Evolutionary conservation across 805 yeast genomes (phyloP), one percentile per base, ranked within the genome.

Genomic region (Lachancea waltii): DNA sequence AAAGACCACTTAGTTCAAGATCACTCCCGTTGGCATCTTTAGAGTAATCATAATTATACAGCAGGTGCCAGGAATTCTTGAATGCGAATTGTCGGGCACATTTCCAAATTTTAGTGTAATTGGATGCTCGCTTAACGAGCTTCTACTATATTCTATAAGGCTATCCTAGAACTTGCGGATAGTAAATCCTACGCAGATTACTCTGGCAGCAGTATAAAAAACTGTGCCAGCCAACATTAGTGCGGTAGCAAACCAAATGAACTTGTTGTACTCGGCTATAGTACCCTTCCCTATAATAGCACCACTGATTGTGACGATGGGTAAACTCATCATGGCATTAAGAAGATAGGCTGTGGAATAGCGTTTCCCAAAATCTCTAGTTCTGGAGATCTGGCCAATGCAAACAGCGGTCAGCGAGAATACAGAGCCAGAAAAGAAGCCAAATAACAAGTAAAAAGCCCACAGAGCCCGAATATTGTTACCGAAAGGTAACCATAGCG

Each of bases 391-490:
- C 36, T 73, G 77, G 1, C 79, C 80, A 25, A 74, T 63, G 47
- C 81, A 73, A 2, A 73, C 77, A 2, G 83, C 82, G 11, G 77
- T 70, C 31, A 77, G 50, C 3, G 81, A 69, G 34, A 77, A 60
- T 3, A 76, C 71, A 0, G 81, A 69, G 3, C 81, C 75, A 3
- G 79, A 67, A 34, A 70, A 62, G 40, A 77, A 69, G 0, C 85
- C 85, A 52, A 70, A 77, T 4, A 72, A 65, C 56, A 40, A 64
- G 55, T 40, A 65, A 51, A 73, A 77, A 1, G 68, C 70, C 54
- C 65, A 70, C 30, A 61, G 53, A 6, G 53, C 70, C 15, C 47
- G 60, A 10, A 49, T 42, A 38, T 45, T 59, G 42, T 48, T 50
- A 17, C 67, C 76, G 46, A 56, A 67, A 17, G 68, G 73, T 27